Evolutionary conservation across 2,329 filamentous ascomycete genomes (phyloP), one percentile per base, ranked within the genome.

Genomic region (Xylaria sp.): DNA sequence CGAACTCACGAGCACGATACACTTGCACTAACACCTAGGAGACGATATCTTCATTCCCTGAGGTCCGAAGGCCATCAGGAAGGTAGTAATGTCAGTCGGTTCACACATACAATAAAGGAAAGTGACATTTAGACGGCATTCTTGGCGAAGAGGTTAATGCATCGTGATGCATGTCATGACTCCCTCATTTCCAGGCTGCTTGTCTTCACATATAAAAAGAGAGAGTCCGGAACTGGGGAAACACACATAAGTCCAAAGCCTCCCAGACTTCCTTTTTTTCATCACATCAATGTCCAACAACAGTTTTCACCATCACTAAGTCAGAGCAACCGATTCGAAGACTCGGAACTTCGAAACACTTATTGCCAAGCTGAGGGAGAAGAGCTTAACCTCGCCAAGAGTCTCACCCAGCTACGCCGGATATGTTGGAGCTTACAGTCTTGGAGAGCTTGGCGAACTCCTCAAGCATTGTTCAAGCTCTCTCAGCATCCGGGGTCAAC

Each of bases 81-180:
- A 61, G 63, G 58, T 63, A 60, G 55, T 46, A 51, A 51, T 46
- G 34, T 35, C 10, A 30, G 16, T 57, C 61, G 63, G 61, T 52
- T 50, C 39, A 59, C 53, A 51, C 34, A 16, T 54, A 61, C 63
- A 39, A 63, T 64, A 63, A 59, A 59, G 61, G 63, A 63, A 65
- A 61, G 63, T 65, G 59, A 50, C 56, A 65, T 65, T 59, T 57
- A 50, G 49, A 37, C 30, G 55, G 54, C 39, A 51, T 52, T 57
- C 23, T 23, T 50, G 49, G 54, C 48, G 54, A 59, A 46, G 46
- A 48, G 54, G 51, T 49, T 19, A 51, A 60, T 53, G 56, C 48
- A 62, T 55, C 44, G 30, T 47, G 54, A 60, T 51, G 34, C 56
- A 18, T n/a, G 16, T 56, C 52, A 39, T 39, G 44, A 57, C 51